Evolutionary conservation across 176 grass and related monocot genomes (phyloP), one percentile per base, ranked within the genome.

Genomic region (Poa annua): DNA sequence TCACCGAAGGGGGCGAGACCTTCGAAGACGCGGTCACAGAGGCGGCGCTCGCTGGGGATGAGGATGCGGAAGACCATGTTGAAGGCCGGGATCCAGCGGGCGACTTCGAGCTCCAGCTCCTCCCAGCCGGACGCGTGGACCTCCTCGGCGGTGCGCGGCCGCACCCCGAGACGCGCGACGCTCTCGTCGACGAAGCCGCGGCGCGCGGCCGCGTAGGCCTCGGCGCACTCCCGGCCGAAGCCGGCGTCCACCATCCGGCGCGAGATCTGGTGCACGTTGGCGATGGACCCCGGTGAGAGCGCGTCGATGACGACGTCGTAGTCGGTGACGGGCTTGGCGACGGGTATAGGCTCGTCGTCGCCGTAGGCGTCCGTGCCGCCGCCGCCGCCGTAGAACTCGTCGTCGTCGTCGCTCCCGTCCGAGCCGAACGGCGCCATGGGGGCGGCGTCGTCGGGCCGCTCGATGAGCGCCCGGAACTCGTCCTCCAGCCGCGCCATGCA

Each of bases 41-140:
- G 92, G 52, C 90, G 90, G 82, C 92, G 95, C 86, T 97, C 95
- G 44, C 95, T 97, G 81, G 95, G 95, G 24, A 97, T 81, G 20
- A 97, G 89, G 38, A 97, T 97, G 54, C 91, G 88, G 54, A 97
- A 97, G 17, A 94, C 88, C 95, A 97, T 97, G 61, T 97, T 94
- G 73, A 90, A 86, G 17, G 86, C 95, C 1, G 89, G 88, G 78
- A 97, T 92, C 95, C 95, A 97, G 55, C 95, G 92, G 20, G 92
- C 83, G 50, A 97, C 89, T 51, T 92, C 92, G 48, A 94, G 84
- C 45, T 97, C 95, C 19, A 97, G 95, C 67, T 88, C 92, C 61
- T 93, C 84, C 92, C 95, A 92, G 6, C 76, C 20, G 0, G 84
- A 36, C 12, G 84, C 79, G 15, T 94, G 92, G 29, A 97, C 84